Base-by-base conservation (phyloP, 139 green algal genomes). In the Klebsormidium nitens region DNA sequence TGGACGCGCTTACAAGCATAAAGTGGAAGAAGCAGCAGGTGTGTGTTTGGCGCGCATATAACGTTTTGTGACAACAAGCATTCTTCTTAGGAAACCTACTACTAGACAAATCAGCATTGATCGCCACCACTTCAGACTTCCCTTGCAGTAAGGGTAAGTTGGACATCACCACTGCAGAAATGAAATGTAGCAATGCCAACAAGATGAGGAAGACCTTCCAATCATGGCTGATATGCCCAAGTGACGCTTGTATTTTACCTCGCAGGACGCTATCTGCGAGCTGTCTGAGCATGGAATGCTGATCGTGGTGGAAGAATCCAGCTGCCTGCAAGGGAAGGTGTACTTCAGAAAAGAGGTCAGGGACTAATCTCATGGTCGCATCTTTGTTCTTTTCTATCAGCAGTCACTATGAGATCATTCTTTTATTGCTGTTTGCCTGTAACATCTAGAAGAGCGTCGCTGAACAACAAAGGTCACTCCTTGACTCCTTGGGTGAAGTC, bases 271-370 rank as follows among this genome's bases (percentile, higher is more conserved):
- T 6, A 32, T 77, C 8, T 69, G 36, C 11, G 70, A 77, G 63
- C 47, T 77, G 29, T 77, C 70, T 3, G 70, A 77, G 70, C 42
- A 66, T 1, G 70, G 70, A n/a, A 26, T 77, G 17, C 28, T 74
- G 29, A 65, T 77, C 5, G 26, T 74, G n/a, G 63, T 67, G 23
- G 70, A 77, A 35, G 70, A 77, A 34, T n/a, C 49, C 2, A 65
- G 65, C 37, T 77, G 62, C 70, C 23, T 77, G 14, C 70, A 77
- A 34, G 70, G 31, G 3, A 75, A 48, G 34, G 60, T 75, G 0
- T 77, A 76, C 42, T 77, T 75, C 36, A 34, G 70, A n/a, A 77
- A 75, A 55, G 70, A 77, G 32, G 70, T 77, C n/a, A n/a, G n/a
- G n/a, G n/a, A n/a, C n/a, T n/a, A n/a, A n/a, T n/a, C n/a, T n/a